Evolutionary conservation across 345 rosid species (phyloP).

Genomic region (Acer saccharum): DNA sequence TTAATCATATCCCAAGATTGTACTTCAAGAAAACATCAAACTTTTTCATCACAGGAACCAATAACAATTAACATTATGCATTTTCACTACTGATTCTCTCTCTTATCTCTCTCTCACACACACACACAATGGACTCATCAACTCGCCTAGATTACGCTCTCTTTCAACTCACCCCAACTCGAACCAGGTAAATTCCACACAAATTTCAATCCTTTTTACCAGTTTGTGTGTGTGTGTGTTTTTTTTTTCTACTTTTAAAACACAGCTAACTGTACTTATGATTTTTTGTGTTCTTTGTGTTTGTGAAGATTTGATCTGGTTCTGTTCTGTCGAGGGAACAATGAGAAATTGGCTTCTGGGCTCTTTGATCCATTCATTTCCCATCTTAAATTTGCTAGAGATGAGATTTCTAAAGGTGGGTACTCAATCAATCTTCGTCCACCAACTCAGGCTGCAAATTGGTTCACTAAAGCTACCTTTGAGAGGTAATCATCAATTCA

Average conservation of each 20-base stretch:
- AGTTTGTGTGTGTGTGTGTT: neutral
- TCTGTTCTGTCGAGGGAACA: constrained; percentile 58
- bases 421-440: constrained; percentile 80
- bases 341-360: constrained; percentile 88
- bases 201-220: neutral
- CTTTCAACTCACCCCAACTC: constrained; percentile 91
- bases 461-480: constrained; percentile 90
- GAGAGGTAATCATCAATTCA: constrained; percentile 69
- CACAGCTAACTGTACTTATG: neutral
- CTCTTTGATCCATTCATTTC: constrained; percentile 76
- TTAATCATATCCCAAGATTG: neutral
- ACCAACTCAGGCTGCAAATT: constrained; percentile 47
- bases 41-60: neutral
- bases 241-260: neutral
- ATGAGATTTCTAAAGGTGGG: constrained; percentile 83
- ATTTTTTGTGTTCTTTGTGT: neutral
- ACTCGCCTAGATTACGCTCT: constrained; percentile 68
- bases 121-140: constrained; percentile 52
- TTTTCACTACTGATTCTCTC: neutral
- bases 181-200: constrained; percentile 57
- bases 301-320: constrained; percentile 72
- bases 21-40: neutral
- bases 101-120: constrained; percentile 7
- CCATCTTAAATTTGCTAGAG: constrained; percentile 72
- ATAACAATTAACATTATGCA: constrained; percentile 1